Conservation (phyloP, 2,329 filamentous ascomycete genomes). For the Trichoderma aggressivum region DNA sequence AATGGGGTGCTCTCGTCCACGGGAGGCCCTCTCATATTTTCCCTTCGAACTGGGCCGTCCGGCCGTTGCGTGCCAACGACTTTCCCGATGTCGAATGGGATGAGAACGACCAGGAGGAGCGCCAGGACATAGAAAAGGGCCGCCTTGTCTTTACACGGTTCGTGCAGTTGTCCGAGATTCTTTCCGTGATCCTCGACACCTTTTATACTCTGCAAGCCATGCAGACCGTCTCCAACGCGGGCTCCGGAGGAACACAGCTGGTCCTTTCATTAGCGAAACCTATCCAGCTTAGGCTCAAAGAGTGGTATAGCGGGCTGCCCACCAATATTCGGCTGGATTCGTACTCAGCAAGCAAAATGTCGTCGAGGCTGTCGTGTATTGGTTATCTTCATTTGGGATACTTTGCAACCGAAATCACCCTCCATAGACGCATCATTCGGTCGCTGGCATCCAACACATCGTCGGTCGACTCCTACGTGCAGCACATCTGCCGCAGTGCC, state of each 20-base stretch:
- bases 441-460: slow-evolving; percentile 54
- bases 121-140: slow-evolving; percentile 63
- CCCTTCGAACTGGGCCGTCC: slow-evolving; percentile 72
- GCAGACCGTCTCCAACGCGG: slow-evolving; percentile 63
- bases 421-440: slow-evolving; percentile 86
- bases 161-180: slow-evolving; percentile 70
- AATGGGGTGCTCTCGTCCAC: slow-evolving; percentile 81
- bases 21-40: slow-evolving; percentile 77
- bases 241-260: slow-evolving; percentile 66
- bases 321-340: slow-evolving; percentile 63
- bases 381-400: slow-evolving; percentile 88
- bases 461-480: slow-evolving; percentile 70
- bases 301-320: slow-evolving; percentile 75
- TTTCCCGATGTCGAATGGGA: slow-evolving; percentile 71
- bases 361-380: slow-evolving; percentile 54
- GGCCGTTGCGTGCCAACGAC: slow-evolving; percentile 60
- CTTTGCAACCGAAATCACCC: slow-evolving; percentile 89
- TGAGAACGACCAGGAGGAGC: slow-evolving; percentile 58
- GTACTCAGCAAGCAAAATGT: slow-evolving; percentile 34
- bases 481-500: slow-evolving; percentile 88
- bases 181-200: slow-evolving; percentile 76
- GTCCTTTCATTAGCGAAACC: slow-evolving; percentile 75
- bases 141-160: slow-evolving; percentile 71
- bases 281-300: slow-evolving; percentile 76
- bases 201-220: slow-evolving; percentile 80